A percentile compares a stretch with the other conserved stretches of the same genome.
Conservation (phyloP, 1,139 yeast genomes). For the Komagataea norvegica region DNA sequence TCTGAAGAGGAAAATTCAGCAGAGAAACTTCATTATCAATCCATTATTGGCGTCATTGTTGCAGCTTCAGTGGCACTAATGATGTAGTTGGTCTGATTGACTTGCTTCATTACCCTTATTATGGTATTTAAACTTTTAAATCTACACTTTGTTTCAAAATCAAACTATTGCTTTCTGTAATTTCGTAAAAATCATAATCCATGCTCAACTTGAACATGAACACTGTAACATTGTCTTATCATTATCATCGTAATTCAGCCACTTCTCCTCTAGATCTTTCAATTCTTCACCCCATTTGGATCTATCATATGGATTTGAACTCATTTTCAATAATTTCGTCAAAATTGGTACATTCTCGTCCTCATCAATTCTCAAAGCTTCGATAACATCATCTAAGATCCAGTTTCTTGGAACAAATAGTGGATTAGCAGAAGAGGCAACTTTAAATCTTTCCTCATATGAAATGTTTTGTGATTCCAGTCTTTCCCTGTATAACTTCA, state of each 20-base stretch:
- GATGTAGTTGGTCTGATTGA: too few relatives aligned
- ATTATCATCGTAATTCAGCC: slow-evolving; percentile 48
- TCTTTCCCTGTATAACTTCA: slow-evolving; percentile 35
- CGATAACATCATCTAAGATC: slow-evolving; percentile 81
- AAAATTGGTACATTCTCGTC: slow-evolving; percentile 36
- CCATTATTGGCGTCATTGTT: slow-evolving; percentile 4
- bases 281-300: slow-evolving; percentile 60
- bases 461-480: slow-evolving; percentile 35
- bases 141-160: not conserved
- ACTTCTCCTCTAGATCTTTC: slow-evolving; percentile 49
- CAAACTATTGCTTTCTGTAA: not conserved
- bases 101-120: too few relatives aligned
- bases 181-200: not conserved
- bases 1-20: slow-evolving; percentile 7
- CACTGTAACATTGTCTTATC: slow-evolving; percentile 56
- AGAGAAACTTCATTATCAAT: slow-evolving; percentile 1
- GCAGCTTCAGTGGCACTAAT: slow-evolving; percentile 8
- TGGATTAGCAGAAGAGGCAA: slow-evolving; percentile 60
- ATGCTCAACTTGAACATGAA: slow-evolving; percentile 53
- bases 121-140: too few relatives aligned
- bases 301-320: slow-evolving; percentile 55
- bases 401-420: slow-evolving; percentile 78
- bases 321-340: slow-evolving; percentile 56
- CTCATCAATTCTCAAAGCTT: slow-evolving; percentile 30
- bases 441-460: slow-evolving; percentile 33